A percentile compares a stretch with the other conserved stretches of the same genome.
Conservation (phyloP, 225 moss, liverwort and hornwort species). For the Sphagnum contortum region DNA sequence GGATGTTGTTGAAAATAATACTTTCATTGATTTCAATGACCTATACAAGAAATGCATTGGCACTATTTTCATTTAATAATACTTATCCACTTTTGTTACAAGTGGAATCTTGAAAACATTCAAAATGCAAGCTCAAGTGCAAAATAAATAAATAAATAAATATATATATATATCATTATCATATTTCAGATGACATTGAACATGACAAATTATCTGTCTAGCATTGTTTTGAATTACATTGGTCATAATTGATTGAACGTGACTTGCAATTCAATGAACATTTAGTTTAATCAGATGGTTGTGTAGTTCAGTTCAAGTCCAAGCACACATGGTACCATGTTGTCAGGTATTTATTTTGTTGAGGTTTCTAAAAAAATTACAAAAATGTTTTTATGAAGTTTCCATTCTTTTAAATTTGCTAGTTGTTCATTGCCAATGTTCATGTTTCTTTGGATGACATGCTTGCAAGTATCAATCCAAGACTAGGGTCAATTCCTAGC, state of each 20-base stretch:
- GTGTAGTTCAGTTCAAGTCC: background rate
- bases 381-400: background rate
- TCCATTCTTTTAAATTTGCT: too few relatives aligned
- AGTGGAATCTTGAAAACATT: background rate
- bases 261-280: background rate
- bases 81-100: background rate
- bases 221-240: background rate
- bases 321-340: background rate
- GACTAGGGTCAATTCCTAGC: background rate
- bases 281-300: background rate
- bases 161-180: slow-evolving; percentile 1
- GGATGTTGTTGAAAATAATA: background rate
- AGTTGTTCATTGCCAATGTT: background rate
- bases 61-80: background rate
- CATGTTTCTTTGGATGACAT: background rate
- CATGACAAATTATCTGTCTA: background rate
- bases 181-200: background rate
- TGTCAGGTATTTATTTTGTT: background rate
- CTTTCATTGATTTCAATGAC: background rate
- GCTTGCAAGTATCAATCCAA: background rate
- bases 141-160: background rate
- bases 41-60: background rate
- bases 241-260: background rate
- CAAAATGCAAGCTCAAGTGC: too few relatives aligned
- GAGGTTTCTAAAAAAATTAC: background rate